Base-by-base conservation (phyloP, 768 basidiomycete genomes). In the Scleroderma bovista region DNA sequence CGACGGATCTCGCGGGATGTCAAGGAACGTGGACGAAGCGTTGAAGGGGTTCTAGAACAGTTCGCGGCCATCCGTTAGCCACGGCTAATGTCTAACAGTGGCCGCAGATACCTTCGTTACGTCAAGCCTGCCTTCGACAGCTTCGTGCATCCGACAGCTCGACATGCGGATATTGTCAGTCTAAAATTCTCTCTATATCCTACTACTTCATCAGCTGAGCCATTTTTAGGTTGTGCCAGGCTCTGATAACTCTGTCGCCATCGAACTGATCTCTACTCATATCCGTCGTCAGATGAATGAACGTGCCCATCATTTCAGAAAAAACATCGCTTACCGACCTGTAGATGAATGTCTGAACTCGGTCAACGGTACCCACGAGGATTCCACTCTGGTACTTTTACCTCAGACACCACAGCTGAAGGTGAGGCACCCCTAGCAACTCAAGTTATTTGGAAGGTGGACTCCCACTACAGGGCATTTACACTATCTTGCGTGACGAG, bases 91-190 rank as follows among this genome's bases (percentile, higher is more conserved):
- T 33, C 38, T 57, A 3, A 64, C 36, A 11, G 13, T 17, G 3
- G 26, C 49, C 24, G n/a, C 61, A 91, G 88, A 67, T 96, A 96
- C 62, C 78, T 97, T 20, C 87, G 93, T 26, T 94, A 85, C 62
- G 95, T 99, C 58, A 99, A 99, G 62, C 92, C 90, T 5, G 83
- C 92, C 3, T 95, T 86, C 58, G 96, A 98, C 65, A 88, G 89
- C 65, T 96, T 94, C 56, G 93, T 99, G 19, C 80, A 80, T 29
- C 95, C 95, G 1, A 88, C 89, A 2, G 79, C 93, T 13, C 78
- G 83, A 39, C 76, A 86, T 62, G 95, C 95, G 2, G 93, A 99
- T 62, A 91, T 99, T 33, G 93, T 93, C 57, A 42, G 62, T 50
- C 15, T 38, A 51, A 24, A 20, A 20, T 26, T 17, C 16, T 22